Conservation (phyloP, 1,284 basidiomycete genomes). For the Leccinum cinnamomeum region DNA sequence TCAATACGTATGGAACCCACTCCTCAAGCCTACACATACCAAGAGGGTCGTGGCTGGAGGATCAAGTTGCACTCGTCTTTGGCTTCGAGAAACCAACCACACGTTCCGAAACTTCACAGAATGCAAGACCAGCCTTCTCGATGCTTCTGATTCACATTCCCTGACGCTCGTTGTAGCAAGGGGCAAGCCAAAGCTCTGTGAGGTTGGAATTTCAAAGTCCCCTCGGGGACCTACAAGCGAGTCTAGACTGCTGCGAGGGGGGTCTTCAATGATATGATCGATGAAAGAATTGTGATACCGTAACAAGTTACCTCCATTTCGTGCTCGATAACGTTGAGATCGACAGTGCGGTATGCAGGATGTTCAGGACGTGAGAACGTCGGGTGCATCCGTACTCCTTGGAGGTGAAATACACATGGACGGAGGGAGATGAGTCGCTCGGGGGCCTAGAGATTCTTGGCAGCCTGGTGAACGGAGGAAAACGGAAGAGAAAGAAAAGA, state of each 20-base stretch:
- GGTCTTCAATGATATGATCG: slow-evolving; percentile 14
- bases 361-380: slow-evolving; percentile 20
- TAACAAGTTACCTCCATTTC: slow-evolving; percentile 22
- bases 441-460: slow-evolving; percentile 16
- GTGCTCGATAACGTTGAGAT: slow-evolving; percentile 20
- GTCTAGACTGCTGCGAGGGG: slow-evolving; percentile 30
- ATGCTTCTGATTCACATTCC: slow-evolving; percentile 48
- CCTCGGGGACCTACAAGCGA: slow-evolving; percentile 38
- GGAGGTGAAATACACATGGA: slow-evolving; percentile 16
- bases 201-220: slow-evolving; percentile 48
- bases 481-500: neutral
- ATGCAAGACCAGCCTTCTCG: slow-evolving; percentile 37
- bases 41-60: slow-evolving; percentile 17
- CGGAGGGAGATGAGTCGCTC: slow-evolving; percentile 13
- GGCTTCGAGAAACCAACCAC: slow-evolving; percentile 48
- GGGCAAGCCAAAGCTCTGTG: slow-evolving; percentile 42
- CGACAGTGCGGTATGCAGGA: slow-evolving; percentile 14
- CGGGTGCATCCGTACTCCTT: slow-evolving; percentile 12
- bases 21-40: slow-evolving; percentile 18
- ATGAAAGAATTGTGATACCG: slow-evolving; percentile 17
- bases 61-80: slow-evolving; percentile 15
- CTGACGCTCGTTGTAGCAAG: slow-evolving; percentile 42
- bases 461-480: slow-evolving; percentile 7
- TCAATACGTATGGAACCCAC: slow-evolving; percentile 3
- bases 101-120: slow-evolving; percentile 38